Base-by-base conservation (phyloP, 2,329 filamentous ascomycete genomes). In the Calycina marina region DNA sequence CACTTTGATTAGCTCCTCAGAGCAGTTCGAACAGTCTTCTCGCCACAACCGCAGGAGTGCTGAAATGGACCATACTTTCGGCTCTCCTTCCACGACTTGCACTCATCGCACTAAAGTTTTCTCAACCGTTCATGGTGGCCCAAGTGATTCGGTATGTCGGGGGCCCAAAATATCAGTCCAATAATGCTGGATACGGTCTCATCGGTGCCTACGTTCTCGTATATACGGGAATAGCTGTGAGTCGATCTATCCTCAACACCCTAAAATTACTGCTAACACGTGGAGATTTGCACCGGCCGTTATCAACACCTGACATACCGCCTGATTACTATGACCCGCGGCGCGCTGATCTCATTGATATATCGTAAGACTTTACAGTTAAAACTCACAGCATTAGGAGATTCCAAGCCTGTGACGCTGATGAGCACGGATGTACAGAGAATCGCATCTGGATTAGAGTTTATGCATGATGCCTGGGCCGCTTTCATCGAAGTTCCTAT, bases 361-460 rank as follows among this genome's bases (percentile, higher is more conserved):
- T 72, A 63, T 42, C 56, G 57, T 14, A 64, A 63, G 42, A 61
- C 60, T 0, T 37, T 59, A 1, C 40, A 48, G 2, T 36, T 59
- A 12, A 45, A 31, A 4, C 36, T 41, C 10, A 35, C 36, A 18
- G 33, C 32, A 9, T 10, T 24, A 2, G 36, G 40, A 14, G 27
- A 42, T 12, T 37, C 25, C 3, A 34, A 37, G 4, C 36, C 46
- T 4, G 16, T 49, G 5, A 48, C 46, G 5, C 33, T 49, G 28
- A 48, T 49, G 46, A 45, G 43, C 31, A 39, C 40, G 6, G 46
- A 49, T 27, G 32, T 48, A 14, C 38, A 47, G 18, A 35, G 44
- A 18, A 42, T 28, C 11, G 18, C 8, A 18, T 12, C 8, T 20
- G 29, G 29, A 6, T n/a, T 31, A 12, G 8, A 13, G 8, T 22